These are phyloP conservation scores for Emergomyces pasteurianus DNA, from an alignment of 2,329 filamentous ascomycete genomes.

Conservation along the genomic window DNA sequence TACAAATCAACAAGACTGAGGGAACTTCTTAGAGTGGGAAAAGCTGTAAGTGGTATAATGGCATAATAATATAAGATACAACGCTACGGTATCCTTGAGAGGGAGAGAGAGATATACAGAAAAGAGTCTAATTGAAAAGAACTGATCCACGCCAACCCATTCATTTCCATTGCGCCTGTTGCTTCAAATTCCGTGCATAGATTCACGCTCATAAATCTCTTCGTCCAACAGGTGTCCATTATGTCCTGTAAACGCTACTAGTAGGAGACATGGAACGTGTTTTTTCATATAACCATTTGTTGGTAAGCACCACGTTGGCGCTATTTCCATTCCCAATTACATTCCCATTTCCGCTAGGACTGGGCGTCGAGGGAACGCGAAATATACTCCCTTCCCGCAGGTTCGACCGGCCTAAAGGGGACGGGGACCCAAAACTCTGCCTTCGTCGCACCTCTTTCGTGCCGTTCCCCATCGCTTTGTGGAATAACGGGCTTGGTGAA, in stretches of 20 bases:
- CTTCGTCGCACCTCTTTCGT: conserved; percentile 36
- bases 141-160: neutral
- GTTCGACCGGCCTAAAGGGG: conserved; percentile 41
- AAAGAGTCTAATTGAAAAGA: neutral
- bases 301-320: conserved; percentile 69
- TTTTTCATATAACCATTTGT: conserved; percentile 89
- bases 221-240: neutral
- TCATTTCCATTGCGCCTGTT: neutral
- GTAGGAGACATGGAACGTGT: conserved; percentile 36
- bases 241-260: conserved; percentile 20
- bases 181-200: neutral
- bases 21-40: neutral
- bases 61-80: neutral
- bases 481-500: conserved; percentile 47
- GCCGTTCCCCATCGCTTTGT: conserved; percentile 49
- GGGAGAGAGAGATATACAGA: neutral
- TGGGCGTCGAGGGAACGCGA: conserved; percentile 55
- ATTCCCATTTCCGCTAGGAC: conserved; percentile 45
- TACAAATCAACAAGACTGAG: neutral
- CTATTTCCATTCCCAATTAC: conserved; percentile 45
- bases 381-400: conserved; percentile 36
- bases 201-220: neutral
- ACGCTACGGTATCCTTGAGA: neutral
- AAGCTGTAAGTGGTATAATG: neutral
- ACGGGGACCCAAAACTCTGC: conserved; percentile 51